Evolutionary conservation across 2,329 filamentous ascomycete genomes (phyloP).

Genomic region (Beauveria bassiana): DNA sequence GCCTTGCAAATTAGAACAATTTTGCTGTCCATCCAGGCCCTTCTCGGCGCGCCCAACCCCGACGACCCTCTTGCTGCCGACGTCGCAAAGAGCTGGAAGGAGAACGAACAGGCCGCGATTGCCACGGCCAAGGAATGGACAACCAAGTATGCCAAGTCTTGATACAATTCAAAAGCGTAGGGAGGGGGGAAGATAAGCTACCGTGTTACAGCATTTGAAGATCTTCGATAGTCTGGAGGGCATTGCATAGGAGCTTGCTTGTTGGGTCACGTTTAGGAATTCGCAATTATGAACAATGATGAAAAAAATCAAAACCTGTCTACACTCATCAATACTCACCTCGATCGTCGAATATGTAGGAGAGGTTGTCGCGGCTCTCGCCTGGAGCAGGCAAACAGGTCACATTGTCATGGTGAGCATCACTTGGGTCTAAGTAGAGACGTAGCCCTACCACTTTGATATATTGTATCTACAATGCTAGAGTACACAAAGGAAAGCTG

Average conservation of each 20-base stretch:
- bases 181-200: not conserved
- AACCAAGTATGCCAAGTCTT: slow-evolving; percentile 62
- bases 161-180: slow-evolving; percentile 8
- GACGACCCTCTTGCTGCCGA: slow-evolving; percentile 98
- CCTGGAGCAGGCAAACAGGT: not conserved
- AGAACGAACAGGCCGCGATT: slow-evolving; percentile 87
- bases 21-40: slow-evolving; percentile 93
- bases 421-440: slow-evolving; percentile 24
- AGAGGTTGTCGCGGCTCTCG: not conserved
- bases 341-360: no score
- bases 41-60: slow-evolving; percentile 92
- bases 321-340: not conserved
- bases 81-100: slow-evolving; percentile 96
- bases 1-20: slow-evolving; percentile 97
- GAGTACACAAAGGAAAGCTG: slow-evolving; percentile 52
- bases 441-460: slow-evolving; percentile 23
- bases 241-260: slow-evolving; percentile 6
- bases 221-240: not conserved
- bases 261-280: not conserved
- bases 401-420: not conserved
- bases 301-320: not conserved
- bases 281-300: not conserved
- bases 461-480: slow-evolving; percentile 63
- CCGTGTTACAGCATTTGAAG: not conserved
- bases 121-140: slow-evolving; percentile 92